These are phyloP conservation scores for Arachis hypogaea DNA, from an alignment of 306 rosid genomes.

Conservation along the genomic window DNA sequence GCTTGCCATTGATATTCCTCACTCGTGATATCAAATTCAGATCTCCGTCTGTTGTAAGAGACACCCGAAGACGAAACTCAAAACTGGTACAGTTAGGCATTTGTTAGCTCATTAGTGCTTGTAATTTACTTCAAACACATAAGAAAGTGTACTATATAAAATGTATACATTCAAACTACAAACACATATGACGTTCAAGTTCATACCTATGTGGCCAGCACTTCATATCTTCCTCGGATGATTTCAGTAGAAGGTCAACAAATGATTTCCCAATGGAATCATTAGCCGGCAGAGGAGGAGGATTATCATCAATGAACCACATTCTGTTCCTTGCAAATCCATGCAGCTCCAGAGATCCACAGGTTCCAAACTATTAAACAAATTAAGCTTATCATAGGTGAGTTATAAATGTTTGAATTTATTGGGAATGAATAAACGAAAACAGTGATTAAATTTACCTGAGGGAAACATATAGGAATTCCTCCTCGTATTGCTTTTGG, in stretches of 20 bases:
- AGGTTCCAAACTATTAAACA: conserved; percentile 77
- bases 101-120: conserved; percentile 31
- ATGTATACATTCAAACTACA: conserved; percentile 4
- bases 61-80: conserved; percentile 84
- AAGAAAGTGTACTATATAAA: conserved; percentile 5
- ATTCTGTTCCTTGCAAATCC: conserved; percentile 94
- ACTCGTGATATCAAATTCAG: conserved; percentile 72
- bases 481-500: conserved; percentile 90
- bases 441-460: conserved; percentile 53
- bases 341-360: conserved; percentile 80
- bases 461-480: conserved; percentile 88
- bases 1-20: conserved; percentile 80
- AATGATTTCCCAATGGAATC: conserved; percentile 65
- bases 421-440: conserved; percentile 17
- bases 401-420: conserved; percentile 1
- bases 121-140: conserved; percentile 32
- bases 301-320: conserved; percentile 76
- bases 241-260: conserved; percentile 72
- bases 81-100: conserved; percentile 56
- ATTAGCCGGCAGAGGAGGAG: conserved; percentile 60
- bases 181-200: conserved; percentile 12
- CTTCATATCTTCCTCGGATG: conserved; percentile 81
- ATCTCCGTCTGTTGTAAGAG: conserved; percentile 66
- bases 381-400: conserved; percentile 28
- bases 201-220: conserved; percentile 75